A percentile compares a stretch with the other conserved stretches of the same genome.
Evolutionary conservation across 192 early-diverging fungal species (phyloP).

Genomic region (Podila horticola): DNA sequence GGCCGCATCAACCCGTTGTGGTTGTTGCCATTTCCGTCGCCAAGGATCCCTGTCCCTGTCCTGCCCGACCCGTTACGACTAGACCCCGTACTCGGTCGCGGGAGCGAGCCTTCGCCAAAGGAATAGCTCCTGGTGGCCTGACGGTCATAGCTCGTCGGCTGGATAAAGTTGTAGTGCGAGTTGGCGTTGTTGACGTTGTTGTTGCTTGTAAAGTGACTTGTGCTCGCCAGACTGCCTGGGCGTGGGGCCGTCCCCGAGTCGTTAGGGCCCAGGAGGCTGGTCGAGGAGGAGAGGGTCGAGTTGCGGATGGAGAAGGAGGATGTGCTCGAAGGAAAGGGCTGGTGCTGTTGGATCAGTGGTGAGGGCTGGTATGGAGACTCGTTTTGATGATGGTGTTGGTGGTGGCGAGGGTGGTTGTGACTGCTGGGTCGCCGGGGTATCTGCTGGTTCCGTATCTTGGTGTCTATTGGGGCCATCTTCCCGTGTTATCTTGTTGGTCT

Average conservation of each 20-base stretch:
- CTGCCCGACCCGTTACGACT: background rate
- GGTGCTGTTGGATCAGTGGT: conserved; percentile 42
- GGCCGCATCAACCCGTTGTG: conserved; percentile 1
- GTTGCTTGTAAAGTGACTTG: background rate
- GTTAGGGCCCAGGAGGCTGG: conserved; percentile 33
- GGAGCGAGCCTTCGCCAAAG: background rate
- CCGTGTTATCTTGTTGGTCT: no score
- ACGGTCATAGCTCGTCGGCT: background rate
- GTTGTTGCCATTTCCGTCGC: background rate
- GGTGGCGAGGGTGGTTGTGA: background rate
- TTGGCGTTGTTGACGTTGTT: conserved; percentile 12
- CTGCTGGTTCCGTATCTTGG: background rate
- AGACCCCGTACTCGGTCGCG: background rate
- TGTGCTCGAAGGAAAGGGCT: conserved; percentile 40
- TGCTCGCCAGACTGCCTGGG: conserved; percentile 2
- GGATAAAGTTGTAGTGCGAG: background rate
- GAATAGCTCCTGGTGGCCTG: background rate
- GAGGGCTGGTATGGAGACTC: background rate
- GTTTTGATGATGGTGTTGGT: background rate
- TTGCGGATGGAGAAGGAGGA: conserved; percentile 47
- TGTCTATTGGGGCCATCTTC: background rate
- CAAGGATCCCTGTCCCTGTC: background rate
- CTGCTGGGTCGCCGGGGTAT: background rate
- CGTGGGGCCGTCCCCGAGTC: conserved; percentile 20
- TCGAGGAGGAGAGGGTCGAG: conserved; percentile 28